These are phyloP conservation scores for Candida adriatica DNA, from an alignment of 805 yeast genomes.

Conservation along the genomic window DNA sequence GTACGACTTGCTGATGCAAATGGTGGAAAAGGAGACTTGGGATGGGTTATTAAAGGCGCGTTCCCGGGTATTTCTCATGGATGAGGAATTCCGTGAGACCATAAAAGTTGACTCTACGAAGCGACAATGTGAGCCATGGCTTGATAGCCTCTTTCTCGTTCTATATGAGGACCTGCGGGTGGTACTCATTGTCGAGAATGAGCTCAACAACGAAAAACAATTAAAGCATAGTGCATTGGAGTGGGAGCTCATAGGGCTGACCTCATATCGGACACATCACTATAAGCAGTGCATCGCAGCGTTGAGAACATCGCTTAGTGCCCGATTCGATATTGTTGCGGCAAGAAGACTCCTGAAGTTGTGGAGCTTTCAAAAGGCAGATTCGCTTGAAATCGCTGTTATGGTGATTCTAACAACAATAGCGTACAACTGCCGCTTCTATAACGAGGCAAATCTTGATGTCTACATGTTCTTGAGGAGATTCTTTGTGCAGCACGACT, in stretches of 20 bases:
- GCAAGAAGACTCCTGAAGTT: slow-evolving; percentile 43
- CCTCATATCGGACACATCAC: slow-evolving; percentile 41
- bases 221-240: slow-evolving; percentile 55
- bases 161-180: slow-evolving; percentile 58
- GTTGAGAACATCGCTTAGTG: slow-evolving; percentile 44
- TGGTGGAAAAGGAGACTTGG: slow-evolving; percentile 77
- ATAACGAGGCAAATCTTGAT: slow-evolving; percentile 43
- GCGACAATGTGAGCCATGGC: slow-evolving; percentile 69
- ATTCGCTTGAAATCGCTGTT: slow-evolving; percentile 32
- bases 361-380: slow-evolving; percentile 18
- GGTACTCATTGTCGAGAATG: slow-evolving; percentile 27
- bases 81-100: slow-evolving; percentile 45
- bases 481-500: slow-evolving; percentile 30
- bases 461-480: slow-evolving; percentile 39
- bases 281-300: slow-evolving; percentile 45
- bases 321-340: slow-evolving; percentile 58
- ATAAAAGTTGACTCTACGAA: slow-evolving; percentile 26
- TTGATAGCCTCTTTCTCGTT: slow-evolving; percentile 65
- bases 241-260: slow-evolving; percentile 66
- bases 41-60: slow-evolving; percentile 60
- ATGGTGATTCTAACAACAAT: slow-evolving; percentile 40
- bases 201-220: slow-evolving; percentile 17
- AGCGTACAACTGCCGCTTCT: slow-evolving; percentile 62
- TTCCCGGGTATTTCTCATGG: slow-evolving; percentile 75
- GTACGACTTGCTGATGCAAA: slow-evolving; percentile 63